A percentile compares a stretch with the other conserved stretches of the same genome.
These are phyloP conservation scores for Phytophthora idaei DNA, from an alignment of 352 stramenopile genomes.

Conservation along the genomic window DNA sequence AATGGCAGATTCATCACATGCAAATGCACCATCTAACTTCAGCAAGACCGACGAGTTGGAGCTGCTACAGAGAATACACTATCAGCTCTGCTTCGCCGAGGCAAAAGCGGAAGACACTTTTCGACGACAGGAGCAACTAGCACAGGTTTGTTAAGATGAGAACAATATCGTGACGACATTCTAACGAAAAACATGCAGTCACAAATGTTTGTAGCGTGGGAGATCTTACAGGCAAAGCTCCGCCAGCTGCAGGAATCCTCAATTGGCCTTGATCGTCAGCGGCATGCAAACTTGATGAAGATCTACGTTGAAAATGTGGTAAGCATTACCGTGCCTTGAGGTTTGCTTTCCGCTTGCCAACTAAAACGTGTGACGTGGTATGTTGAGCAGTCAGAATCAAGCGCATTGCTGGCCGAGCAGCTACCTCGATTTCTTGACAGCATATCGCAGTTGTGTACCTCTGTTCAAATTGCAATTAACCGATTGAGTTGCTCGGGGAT, in stretches of 20 bases:
- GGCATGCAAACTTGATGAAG: constrained; percentile 34
- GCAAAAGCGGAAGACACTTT: constrained; percentile 45
- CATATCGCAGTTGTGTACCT: constrained; percentile 31
- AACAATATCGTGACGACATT: background rate
- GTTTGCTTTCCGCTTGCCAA: background rate
- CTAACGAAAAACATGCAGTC: constrained; percentile 25
- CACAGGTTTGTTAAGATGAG: constrained; percentile 39
- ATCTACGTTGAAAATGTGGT: constrained; percentile 40
- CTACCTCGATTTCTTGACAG: constrained; percentile 25
- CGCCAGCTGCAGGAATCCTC: constrained; percentile 54
- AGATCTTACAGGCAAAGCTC: constrained; percentile 55
- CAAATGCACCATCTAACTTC: background rate
- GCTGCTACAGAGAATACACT: constrained; percentile 53
- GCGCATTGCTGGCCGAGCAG: constrained; percentile 19
- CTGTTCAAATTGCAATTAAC: constrained; percentile 43
- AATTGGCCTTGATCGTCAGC: constrained; percentile 47
- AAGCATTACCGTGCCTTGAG: background rate
- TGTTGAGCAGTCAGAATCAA: background rate
- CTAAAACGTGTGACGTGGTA: background rate
- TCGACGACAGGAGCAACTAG: constrained; percentile 46
- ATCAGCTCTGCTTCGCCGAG: constrained; percentile 58
- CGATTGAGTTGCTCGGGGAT: constrained; percentile 43
- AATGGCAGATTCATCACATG: background rate
- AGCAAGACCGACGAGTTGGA: constrained; percentile 46
- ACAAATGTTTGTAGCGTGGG: constrained; percentile 52